These are phyloP conservation scores for Phaeolepiota aurea DNA, from an alignment of 768 basidiomycete species.

Conservation along the genomic window DNA sequence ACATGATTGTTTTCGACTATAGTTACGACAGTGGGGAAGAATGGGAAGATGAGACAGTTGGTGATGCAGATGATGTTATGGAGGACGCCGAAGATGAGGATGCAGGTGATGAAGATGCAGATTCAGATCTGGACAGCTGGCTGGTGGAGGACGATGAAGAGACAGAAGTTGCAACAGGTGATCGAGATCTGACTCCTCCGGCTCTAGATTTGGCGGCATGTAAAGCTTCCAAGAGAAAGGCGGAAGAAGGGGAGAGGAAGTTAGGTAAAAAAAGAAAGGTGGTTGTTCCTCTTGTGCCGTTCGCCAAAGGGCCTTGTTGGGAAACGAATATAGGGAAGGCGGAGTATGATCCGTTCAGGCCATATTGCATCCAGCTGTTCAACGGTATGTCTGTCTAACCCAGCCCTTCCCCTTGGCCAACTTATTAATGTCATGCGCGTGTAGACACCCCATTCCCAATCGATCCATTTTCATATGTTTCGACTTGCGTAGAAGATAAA, in stretches of 20 bases:
- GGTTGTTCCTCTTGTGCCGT: constrained; percentile 73
- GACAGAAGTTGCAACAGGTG: constrained; percentile 28
- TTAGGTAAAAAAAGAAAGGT: constrained; percentile 66
- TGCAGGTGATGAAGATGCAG: constrained; percentile 47
- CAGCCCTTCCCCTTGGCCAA: neutral
- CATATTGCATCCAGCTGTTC: constrained; percentile 72
- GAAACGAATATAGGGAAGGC: constrained; percentile 62
- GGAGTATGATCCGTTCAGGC: constrained; percentile 60
- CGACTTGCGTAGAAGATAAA: constrained; percentile 33
- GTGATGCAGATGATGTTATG: constrained; percentile 68
- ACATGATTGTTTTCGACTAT: constrained; percentile 77
- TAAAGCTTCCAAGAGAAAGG: constrained; percentile 54
- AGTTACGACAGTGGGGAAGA: constrained; percentile 92
- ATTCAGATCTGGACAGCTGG: constrained; percentile 76
- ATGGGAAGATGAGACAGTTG: constrained; percentile 86
- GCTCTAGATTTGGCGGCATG: constrained; percentile 11
- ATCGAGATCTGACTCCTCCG: constrained; percentile 12
- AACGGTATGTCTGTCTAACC: constrained; percentile 60
- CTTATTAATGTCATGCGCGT: neutral
- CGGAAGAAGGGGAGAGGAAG: constrained; percentile 40
- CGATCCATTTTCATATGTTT: constrained; percentile 72
- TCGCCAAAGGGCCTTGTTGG: constrained; percentile 77
- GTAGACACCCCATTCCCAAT: constrained; percentile 60
- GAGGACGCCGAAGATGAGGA: constrained; percentile 65
- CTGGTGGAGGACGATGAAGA: constrained; percentile 70